Evolutionary conservation across 1,284 basidiomycete species (phyloP), one percentile per base, ranked within the genome.

Genomic region (Tylopilus sp.): DNA sequence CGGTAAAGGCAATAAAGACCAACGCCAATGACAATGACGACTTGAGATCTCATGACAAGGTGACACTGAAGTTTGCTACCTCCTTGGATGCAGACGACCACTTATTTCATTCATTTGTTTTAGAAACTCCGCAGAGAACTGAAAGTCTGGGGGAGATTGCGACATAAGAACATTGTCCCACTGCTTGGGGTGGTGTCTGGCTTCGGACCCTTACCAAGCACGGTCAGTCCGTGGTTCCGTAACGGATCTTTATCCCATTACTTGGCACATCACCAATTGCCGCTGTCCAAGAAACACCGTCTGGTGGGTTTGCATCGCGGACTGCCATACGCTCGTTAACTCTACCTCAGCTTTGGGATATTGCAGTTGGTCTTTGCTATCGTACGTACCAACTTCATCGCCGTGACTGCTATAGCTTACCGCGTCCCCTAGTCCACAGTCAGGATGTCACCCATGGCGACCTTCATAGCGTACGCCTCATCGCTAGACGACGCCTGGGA

Each of bases 121-220:
- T 43, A 68, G 69, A 60, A 53, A 35, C 50, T 70, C 19, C 61
- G 48, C 14, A 62, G 68, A 35, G 70, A 72, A 43, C 20, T 68
- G 24, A 56, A 15, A 24, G 25, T 70, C 4, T 68, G 68, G 66
- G 52, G 9, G 26, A 37, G 24, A 25, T 33, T 68, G 32, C 45
- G 25, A 24, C 70, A 68, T 19, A 52, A 2, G 40, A 69, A 68
- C 22, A 26, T 71, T 1, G 57, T 72, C 9, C 68, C 67, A 15
- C 32, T 68, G 0, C 67, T 68, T 7, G 66, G 66, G 22, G 54
- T 67, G 5, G 65, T 68, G 13, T 31, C 26, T 13, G 52, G 31
- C 22, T 64, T 66, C 13, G 57, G 59, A 25, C 54, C 52, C 1
- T 25, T 70, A 28, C 55, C 51, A 5, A 60, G 63, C 33, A 52